A percentile compares a stretch with the other conserved stretches of the same genome.
phyloP scores from a whole-genome alignment of 2,329 filamentous ascomycete genomes.

The Epichloe glyceriae region DNA sequence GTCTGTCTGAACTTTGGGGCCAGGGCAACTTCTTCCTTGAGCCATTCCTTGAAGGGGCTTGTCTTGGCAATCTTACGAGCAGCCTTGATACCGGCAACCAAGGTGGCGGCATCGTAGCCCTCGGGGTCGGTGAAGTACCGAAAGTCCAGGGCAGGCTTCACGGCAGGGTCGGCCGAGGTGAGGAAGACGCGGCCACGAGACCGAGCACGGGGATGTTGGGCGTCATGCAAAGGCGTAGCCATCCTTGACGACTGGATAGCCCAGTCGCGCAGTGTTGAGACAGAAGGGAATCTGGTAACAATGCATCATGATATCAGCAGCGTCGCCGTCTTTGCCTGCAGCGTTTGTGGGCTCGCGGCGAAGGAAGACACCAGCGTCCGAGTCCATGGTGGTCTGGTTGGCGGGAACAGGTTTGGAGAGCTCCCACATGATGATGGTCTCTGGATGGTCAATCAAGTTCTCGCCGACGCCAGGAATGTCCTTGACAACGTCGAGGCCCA shows the following conservation, averaged over 20 bases:
- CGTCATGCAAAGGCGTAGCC: constrained; percentile 83
- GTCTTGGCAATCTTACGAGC: constrained; percentile 66
- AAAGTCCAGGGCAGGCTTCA: constrained; percentile 79
- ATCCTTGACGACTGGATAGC: constrained; percentile 49
- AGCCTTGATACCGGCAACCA: constrained; percentile 64
- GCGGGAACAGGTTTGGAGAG: constrained; percentile 62
- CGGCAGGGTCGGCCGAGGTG: constrained; percentile 58
- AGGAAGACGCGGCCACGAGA: constrained; percentile 68
- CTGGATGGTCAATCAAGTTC: constrained; percentile 48
- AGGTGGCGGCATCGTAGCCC: constrained; percentile 71
- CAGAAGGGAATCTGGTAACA: constrained; percentile 93
- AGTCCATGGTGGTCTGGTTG: constrained; percentile 84
- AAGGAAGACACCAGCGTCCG: constrained; percentile 78
- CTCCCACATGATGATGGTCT: constrained; percentile 57
- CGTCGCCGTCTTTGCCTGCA: constrained; percentile 52
- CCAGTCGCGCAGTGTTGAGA: constrained; percentile 70
- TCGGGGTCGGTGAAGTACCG: constrained; percentile 80
- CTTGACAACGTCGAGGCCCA: constrained; percentile 41
- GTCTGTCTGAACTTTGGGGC: constrained; percentile 59
- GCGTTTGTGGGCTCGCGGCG: constrained; percentile 64
- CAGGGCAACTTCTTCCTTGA: constrained; percentile 70
- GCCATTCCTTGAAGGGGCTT: constrained; percentile 68
- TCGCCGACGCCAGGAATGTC: constrained; percentile 47
- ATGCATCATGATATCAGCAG: constrained; percentile 89
- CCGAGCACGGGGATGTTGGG: constrained; percentile 75